phyloP scores from a whole-genome alignment of 192 early-diverging fungal species.

The Funneliformis geosporum region DNA sequence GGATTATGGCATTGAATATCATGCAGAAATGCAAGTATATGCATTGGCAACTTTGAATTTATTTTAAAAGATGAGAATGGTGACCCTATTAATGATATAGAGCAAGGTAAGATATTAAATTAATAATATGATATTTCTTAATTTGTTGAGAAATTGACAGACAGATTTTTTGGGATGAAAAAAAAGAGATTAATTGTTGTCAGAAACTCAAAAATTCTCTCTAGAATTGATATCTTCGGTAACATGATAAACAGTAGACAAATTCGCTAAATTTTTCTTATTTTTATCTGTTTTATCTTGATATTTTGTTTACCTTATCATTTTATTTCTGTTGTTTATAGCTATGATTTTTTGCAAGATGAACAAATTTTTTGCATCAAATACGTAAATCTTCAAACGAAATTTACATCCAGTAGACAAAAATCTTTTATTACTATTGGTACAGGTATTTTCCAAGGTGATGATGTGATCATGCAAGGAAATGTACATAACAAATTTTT shows the following conservation, averaged over 20 bases:
- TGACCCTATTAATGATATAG: slow-evolving; percentile 42
- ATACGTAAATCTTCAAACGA: slow-evolving; percentile 78
- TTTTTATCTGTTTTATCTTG: slow-evolving; percentile 26
- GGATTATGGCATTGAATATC: slow-evolving; percentile 79
- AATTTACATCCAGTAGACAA: slow-evolving; percentile 80
- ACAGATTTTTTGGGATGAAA: slow-evolving; percentile 23
- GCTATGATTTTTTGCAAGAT: slow-evolving; percentile 68
- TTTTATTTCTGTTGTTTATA: slow-evolving; percentile 25
- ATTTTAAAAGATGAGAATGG: slow-evolving; percentile 71
- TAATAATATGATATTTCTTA: neutral
- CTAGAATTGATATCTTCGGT: slow-evolving; percentile 91
- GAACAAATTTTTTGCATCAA: slow-evolving; percentile 83
- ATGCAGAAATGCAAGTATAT: slow-evolving; percentile 81
- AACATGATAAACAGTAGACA: slow-evolving; percentile 93
- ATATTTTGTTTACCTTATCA: slow-evolving; percentile 17
- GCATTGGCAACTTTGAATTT: slow-evolving; percentile 74
- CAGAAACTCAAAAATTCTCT: slow-evolving; percentile 63
- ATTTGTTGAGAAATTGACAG: slow-evolving; percentile 17
- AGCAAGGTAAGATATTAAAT: slow-evolving; percentile 26
- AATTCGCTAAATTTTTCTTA: slow-evolving; percentile 37
- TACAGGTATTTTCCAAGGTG: slow-evolving; percentile 84
- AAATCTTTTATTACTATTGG: slow-evolving; percentile 87
- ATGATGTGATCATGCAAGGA: slow-evolving; percentile 89
- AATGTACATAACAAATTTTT: slow-evolving; percentile 54
- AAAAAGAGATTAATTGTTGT: slow-evolving; percentile 54